phyloP scores from a whole-genome alignment of 2,329 filamentous ascomycete species.

The Pseudogymnoascus verrucosus region DNA sequence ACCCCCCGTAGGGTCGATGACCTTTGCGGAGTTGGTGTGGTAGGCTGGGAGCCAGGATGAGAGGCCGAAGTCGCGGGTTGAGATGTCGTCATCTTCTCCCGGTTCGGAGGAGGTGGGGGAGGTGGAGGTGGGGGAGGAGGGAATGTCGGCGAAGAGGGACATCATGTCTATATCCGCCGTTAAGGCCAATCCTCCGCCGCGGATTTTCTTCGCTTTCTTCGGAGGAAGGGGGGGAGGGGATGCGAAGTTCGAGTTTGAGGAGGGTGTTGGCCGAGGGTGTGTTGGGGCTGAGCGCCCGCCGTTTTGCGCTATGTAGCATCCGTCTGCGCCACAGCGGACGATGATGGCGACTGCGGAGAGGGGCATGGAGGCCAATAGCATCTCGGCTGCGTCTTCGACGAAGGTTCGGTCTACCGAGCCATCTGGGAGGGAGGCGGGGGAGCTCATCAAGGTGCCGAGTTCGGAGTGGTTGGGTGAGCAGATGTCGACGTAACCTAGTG shows the following conservation, averaged over 20 bases:
- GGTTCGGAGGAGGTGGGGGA: conserved; percentile 27
- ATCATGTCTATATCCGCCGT: conserved; percentile 56
- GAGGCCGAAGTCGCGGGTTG: conserved; percentile 47
- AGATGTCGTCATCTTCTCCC: conserved; percentile 29
- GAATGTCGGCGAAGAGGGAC: conserved; percentile 51
- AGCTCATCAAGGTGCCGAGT: conserved; percentile 75
- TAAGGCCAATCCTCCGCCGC: conserved; percentile 41
- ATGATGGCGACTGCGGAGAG: conserved; percentile 58
- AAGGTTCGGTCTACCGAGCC: conserved; percentile 42
- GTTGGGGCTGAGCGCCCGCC: conserved; percentile 21
- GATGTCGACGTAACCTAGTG: conserved; percentile 52
- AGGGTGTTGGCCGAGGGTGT: neutral
- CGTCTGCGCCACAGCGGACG: conserved; percentile 62
- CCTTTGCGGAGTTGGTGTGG: conserved; percentile 44
- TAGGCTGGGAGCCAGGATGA: conserved; percentile 74
- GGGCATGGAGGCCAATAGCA: conserved; percentile 57
- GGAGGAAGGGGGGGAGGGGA: conserved; percentile 10
- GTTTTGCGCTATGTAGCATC: conserved; percentile 53
- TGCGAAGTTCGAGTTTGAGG: neutral
- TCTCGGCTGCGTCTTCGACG: conserved; percentile 53
- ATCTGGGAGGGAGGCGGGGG: conserved; percentile 39
- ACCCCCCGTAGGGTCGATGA: conserved; percentile 89
- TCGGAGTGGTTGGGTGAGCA: conserved; percentile 81
- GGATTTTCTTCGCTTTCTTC: conserved; percentile 32
- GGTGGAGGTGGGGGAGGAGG: conserved; percentile 23